phyloP scores from a whole-genome alignment of 345 rosid genomes.

The Reutealis trisperma region DNA sequence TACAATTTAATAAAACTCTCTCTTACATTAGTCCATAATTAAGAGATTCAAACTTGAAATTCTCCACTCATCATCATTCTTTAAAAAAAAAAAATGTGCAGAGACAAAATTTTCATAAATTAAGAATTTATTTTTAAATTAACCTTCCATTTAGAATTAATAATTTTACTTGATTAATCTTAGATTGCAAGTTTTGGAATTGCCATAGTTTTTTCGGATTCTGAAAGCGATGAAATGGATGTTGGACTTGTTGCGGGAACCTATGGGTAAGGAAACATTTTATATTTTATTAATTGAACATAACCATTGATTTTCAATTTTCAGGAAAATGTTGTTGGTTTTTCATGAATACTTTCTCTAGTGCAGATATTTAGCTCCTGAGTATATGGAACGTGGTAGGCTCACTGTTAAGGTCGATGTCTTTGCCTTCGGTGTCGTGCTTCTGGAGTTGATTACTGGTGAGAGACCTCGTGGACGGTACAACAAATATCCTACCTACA shows the following conservation, averaged over 20 bases:
- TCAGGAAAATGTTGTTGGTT: too few relatives aligned
- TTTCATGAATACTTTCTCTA: not conserved
- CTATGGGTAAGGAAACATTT: not conserved
- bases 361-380: conserved; percentile 7
- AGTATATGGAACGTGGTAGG: not conserved
- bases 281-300: not conserved
- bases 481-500: too few relatives aligned
- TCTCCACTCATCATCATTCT: too few relatives aligned
- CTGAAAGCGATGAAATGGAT: not conserved
- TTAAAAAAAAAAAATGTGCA: too few relatives aligned
- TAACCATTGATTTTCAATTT: too few relatives aligned
- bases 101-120: too few relatives aligned
- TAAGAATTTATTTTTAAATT: too few relatives aligned
- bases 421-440: not conserved
- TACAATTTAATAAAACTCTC: too few relatives aligned
- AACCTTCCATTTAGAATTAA: too few relatives aligned
- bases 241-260: not conserved
- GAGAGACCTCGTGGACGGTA: too few relatives aligned
- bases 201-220: not conserved
- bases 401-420: not conserved
- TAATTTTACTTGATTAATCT: not conserved
- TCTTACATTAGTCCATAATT: too few relatives aligned
- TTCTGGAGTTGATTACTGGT: conserved; percentile 2
- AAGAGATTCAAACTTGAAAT: too few relatives aligned
- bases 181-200: conserved; percentile 18